These are phyloP conservation scores for Aspergillus sp. DNA, from an alignment of 2,329 filamentous ascomycete species.

Conservation along the genomic window DNA sequence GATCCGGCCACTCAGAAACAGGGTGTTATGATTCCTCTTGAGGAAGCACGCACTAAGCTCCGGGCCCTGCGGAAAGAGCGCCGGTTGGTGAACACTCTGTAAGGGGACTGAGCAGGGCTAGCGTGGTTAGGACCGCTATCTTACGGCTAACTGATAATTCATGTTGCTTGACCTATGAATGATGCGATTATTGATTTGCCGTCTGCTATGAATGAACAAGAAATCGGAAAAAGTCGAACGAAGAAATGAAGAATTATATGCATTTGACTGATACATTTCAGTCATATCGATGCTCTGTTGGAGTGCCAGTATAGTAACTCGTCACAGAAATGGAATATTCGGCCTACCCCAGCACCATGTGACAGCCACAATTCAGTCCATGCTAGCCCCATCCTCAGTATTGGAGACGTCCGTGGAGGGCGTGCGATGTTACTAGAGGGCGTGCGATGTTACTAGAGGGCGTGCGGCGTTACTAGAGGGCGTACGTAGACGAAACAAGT, in stretches of 20 bases:
- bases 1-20: slow-evolving; percentile 56
- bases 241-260: background rate
- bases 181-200: slow-evolving; percentile 2
- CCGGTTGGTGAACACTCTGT: slow-evolving; percentile 36
- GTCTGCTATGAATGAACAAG: background rate
- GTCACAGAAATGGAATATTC: no score
- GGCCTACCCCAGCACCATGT: no score
- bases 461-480: no score
- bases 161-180: background rate
- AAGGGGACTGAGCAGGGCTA: slow-evolving; percentile 12
- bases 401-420: no score
- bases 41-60: slow-evolving; percentile 53
- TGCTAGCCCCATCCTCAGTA: no score
- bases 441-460: no score
- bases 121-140: slow-evolving; percentile 5
- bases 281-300: no score
- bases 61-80: slow-evolving; percentile 40
- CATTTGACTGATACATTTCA: no score
- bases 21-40: slow-evolving; percentile 55
- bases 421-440: no score
- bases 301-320: no score
- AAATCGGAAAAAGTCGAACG: slow-evolving; percentile 1
- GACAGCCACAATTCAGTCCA: no score
- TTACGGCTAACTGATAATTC: background rate
- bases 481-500: no score